Base-by-base conservation (phyloP, 768 basidiomycete species). In the Pleurotus sapidus region DNA sequence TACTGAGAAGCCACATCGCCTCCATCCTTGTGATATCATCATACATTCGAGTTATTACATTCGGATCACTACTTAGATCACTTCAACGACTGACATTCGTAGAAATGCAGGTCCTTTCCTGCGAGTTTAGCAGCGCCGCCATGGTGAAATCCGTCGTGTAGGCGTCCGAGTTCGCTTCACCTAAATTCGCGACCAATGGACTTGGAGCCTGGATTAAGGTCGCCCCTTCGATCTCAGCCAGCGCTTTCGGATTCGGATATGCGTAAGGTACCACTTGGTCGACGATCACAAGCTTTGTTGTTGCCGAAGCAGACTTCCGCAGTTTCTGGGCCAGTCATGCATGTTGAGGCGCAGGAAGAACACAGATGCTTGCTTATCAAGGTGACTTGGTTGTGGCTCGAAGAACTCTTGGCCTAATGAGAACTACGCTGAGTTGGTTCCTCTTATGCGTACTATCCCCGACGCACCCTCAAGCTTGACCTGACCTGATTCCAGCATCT, bases 401-500 rank as follows among this genome's bases (percentile, higher is more conserved):
- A 84, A 83, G 61, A 83, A 84, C 65, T 84, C 80, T 55, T 84
- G 82, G 5, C 68, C 78, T 74, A 17, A 43, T 14, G 12, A 25
- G 23, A 5, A 40, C 23, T 5, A 3, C 24, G 15, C 3, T 20
- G 18, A n/a, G n/a, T 18, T 51, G 2, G 15, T 14, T 18, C 17
- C 12, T 18, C 15, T 75, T n/a, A 64, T 7, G 27, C 27, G 5
- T 27, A 27, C 27, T 27, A 3, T n/a, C 7, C 27, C 70, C 61
- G 81, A 81, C 60, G 81, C 81, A 64, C 80, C 77, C 37, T 58
- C 39, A 48, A 49, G 43, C 25, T 47, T 5, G 53, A 55, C 60
- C 65, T 65, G 11, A 63, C 48, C 67, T 64, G 68, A 55, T 68
- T 65, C 60, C 70, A 71, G 18, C 66, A 58, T n/a, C 27, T 50